phyloP scores from a whole-genome alignment of 2,329 filamentous ascomycete genomes.

The Cladosporium sp. region DNA sequence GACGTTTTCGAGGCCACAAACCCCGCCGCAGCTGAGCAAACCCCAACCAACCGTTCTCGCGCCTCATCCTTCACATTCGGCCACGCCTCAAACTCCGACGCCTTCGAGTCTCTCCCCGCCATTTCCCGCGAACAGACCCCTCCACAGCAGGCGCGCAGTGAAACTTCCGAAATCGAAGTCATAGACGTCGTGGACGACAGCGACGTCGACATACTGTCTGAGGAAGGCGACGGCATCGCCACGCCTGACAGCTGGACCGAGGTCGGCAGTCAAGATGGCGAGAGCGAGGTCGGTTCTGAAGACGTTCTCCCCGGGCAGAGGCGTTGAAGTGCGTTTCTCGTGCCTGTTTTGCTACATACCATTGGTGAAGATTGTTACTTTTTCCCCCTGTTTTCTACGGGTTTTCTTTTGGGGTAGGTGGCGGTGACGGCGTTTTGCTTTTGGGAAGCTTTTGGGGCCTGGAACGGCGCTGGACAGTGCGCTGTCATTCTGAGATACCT shows the following conservation, averaged over 20 bases:
- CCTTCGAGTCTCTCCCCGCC: constrained; percentile 24
- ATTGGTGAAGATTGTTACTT: too few relatives aligned
- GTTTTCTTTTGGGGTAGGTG: too few relatives aligned
- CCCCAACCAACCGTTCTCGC: constrained; percentile 20
- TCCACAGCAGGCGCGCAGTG: constrained; percentile 8
- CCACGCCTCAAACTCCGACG: constrained; percentile 26
- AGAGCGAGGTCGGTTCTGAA: constrained; percentile 23
- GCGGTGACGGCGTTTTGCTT: too few relatives aligned
- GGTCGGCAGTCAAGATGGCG: constrained; percentile 32
- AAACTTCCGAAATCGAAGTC: constrained; percentile 25
- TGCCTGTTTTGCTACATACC: neutral
- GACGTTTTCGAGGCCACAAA: constrained; percentile 19
- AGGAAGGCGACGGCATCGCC: constrained; percentile 28
- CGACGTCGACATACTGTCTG: constrained; percentile 32
- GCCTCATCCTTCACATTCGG: constrained; percentile 23
- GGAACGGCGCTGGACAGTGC: too few relatives aligned
- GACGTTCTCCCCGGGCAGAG: neutral
- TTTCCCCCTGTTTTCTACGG: too few relatives aligned
- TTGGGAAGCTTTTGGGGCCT: too few relatives aligned
- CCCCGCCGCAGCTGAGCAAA: constrained; percentile 17
- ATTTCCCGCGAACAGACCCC: constrained; percentile 16
- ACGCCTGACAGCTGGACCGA: constrained; percentile 37
- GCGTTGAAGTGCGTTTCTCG: neutral
- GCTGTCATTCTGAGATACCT: too few relatives aligned
- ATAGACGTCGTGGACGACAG: constrained; percentile 30